These are phyloP conservation scores for Fragaria vesca DNA, from an alignment of 306 rosid species.

Conservation along the genomic window DNA sequence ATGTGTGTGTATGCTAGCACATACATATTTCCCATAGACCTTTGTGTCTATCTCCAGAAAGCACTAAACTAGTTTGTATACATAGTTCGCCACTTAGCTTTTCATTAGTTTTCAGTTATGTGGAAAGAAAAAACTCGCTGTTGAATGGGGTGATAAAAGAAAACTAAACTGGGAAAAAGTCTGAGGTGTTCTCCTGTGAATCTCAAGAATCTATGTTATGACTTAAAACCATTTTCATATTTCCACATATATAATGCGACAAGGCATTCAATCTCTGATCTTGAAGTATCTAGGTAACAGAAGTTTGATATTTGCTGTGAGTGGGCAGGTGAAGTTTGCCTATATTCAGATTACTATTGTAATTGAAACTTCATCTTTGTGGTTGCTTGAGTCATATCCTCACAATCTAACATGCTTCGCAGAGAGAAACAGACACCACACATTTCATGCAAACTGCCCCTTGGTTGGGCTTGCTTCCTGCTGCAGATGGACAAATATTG, in stretches of 20 bases:
- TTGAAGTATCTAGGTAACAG: not conserved
- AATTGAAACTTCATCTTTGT: not conserved
- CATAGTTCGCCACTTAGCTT: not conserved
- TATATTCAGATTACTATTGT: not conserved
- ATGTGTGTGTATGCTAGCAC: not conserved
- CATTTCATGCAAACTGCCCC: conserved; percentile 98
- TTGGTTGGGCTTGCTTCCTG: conserved; percentile 95
- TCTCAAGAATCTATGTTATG: not conserved
- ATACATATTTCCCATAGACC: not conserved
- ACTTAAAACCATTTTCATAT: not conserved
- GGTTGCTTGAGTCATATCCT: conserved; percentile 6
- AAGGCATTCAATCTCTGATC: not conserved
- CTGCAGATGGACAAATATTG: conserved; percentile 83
- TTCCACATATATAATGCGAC: not conserved
- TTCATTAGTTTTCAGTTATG: not conserved
- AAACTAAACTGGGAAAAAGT: not conserved
- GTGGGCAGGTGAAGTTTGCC: not conserved
- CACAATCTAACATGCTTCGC: conserved; percentile 31
- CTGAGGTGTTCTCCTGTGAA: too few species aligned
- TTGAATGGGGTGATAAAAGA: not conserved
- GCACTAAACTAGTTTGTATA: not conserved
- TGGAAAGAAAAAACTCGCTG: not conserved
- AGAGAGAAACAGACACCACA: conserved; percentile 84
- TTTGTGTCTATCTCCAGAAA: not conserved
- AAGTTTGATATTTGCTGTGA: not conserved